A percentile compares a stretch with the other conserved stretches of the same genome.
These are phyloP conservation scores for Pseudogymnoascus sp. DNA, from an alignment of 2,329 filamentous ascomycete species.

Conservation along the genomic window DNA sequence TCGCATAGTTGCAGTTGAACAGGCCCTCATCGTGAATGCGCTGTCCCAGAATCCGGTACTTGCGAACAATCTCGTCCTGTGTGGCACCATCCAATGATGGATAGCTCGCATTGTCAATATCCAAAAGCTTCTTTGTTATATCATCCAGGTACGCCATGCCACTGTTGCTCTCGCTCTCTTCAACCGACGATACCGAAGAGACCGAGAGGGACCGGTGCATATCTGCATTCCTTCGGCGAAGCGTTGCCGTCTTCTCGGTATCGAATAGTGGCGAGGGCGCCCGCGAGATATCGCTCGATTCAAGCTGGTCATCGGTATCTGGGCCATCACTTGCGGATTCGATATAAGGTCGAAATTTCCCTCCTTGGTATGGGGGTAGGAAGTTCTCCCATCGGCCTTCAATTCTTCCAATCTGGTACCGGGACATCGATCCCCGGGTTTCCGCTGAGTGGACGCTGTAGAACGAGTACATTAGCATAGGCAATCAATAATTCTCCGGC, in stretches of 20 bases:
- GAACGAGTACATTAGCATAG: conserved; percentile 9
- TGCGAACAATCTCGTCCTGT: conserved; percentile 69
- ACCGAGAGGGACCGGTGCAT: conserved; percentile 44
- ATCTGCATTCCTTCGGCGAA: conserved; percentile 19
- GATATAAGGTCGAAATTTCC: conserved; percentile 57
- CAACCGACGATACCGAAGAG: conserved; percentile 52
- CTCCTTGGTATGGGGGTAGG: conserved; percentile 84
- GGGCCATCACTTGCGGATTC: conserved; percentile 25
- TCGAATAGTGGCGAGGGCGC: conserved; percentile 32
- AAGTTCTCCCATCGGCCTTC: conserved; percentile 84
- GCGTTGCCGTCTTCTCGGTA: conserved; percentile 19
- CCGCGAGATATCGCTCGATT: conserved; percentile 25
- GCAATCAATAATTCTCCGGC: conserved; percentile 16
- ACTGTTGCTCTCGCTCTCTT: conserved; percentile 41
- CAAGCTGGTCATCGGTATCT: conserved; percentile 25
- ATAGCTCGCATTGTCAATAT: conserved; percentile 72
- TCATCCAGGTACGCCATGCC: conserved; percentile 64
- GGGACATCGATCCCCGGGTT: conserved; percentile 68
- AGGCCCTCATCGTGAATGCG: conserved; percentile 68
- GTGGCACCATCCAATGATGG: conserved; percentile 67
- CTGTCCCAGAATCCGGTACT: conserved; percentile 73
- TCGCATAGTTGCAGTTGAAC: conserved; percentile 76
- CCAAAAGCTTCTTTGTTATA: conserved; percentile 67
- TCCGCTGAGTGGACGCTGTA: conserved; percentile 73
- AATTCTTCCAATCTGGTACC: conserved; percentile 76